Conservation (phyloP, 345 rosid genomes). For the Bruguiera gymnorhiza region DNA sequence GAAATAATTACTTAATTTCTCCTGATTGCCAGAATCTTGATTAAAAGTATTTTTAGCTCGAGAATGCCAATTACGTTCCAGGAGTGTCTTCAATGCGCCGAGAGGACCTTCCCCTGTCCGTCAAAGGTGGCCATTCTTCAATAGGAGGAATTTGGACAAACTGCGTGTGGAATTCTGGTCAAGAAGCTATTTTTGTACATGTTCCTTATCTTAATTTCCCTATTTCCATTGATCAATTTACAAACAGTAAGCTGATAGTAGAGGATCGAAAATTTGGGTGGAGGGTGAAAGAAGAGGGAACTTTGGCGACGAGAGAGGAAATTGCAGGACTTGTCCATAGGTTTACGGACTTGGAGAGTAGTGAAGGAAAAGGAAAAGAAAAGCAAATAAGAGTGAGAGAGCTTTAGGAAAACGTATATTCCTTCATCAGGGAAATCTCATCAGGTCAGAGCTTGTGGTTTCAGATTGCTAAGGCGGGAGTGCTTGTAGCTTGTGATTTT, state of each 20-base stretch:
- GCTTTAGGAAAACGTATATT: not conserved
- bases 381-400: conserved; percentile 7
- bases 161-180: conserved; percentile 18
- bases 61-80: conserved; percentile 2
- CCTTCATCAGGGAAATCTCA: too few species aligned
- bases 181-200: conserved; percentile 6
- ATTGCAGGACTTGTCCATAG: conserved; percentile 4
- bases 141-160: conserved; percentile 19
- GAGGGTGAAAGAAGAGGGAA: not conserved
- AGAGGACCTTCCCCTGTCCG: not conserved
- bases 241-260: conserved; percentile 3
- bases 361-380: conserved; percentile 13
- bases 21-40: too few species aligned
- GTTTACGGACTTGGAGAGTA: conserved; percentile 10
- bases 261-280: conserved; percentile 20
- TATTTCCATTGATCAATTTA: conserved; percentile 6
- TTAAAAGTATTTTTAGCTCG: too few species aligned
- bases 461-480: too few species aligned
- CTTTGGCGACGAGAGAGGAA: conserved; percentile 3
- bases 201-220: conserved; percentile 13
- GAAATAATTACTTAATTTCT: too few species aligned
- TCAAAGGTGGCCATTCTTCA: conserved; percentile 2
- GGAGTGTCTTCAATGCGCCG: conserved; percentile 1
- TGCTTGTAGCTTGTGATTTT: too few species aligned
- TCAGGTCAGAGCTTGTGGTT: too few species aligned